A percentile compares a stretch with the other conserved stretches of the same genome.
Evolutionary conservation across 1,139 yeast species (phyloP).

Genomic region (Lodderomyces margitis): DNA sequence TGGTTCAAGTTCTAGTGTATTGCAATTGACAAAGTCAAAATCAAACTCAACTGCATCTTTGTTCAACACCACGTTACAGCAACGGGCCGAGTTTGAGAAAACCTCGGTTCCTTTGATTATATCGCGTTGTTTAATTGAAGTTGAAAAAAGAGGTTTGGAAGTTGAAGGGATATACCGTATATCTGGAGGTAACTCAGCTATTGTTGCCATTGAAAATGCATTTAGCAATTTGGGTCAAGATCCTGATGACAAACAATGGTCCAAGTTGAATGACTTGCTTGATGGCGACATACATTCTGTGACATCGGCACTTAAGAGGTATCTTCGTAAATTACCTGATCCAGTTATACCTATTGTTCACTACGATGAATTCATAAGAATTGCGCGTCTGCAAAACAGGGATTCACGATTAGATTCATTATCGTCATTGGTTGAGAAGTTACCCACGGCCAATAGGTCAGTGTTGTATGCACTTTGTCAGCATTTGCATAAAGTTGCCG

Average conservation of each 20-base stretch:
- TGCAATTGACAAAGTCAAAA: slow-evolving; percentile 6
- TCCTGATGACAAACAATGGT: slow-evolving; percentile 40
- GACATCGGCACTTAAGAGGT: slow-evolving; percentile 83
- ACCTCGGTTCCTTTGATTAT: slow-evolving; percentile 67
- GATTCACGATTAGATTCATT: slow-evolving; percentile 33
- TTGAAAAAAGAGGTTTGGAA: slow-evolving; percentile 69
- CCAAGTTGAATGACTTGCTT: slow-evolving; percentile 43
- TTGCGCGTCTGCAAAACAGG: slow-evolving; percentile 19
- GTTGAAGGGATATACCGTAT: slow-evolving; percentile 89
- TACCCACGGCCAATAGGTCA: slow-evolving; percentile 69
- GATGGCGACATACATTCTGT: slow-evolving; percentile 85
- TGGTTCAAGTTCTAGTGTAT: slow-evolving; percentile 3
- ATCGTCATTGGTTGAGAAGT: slow-evolving; percentile 27
- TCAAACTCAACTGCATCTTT: slow-evolving; percentile 17
- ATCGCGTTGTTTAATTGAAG: slow-evolving; percentile 70
- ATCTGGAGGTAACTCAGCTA: slow-evolving; percentile 82
- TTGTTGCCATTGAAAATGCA: slow-evolving; percentile 53
- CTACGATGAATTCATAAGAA: slow-evolving; percentile 64
- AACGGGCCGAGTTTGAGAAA: slow-evolving; percentile 60
- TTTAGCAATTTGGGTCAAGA: slow-evolving; percentile 33
- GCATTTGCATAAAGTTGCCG: slow-evolving; percentile 62
- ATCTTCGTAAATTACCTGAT: slow-evolving; percentile 78
- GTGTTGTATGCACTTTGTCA: slow-evolving; percentile 55
- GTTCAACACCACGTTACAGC: slow-evolving; percentile 52
- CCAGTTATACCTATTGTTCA: slow-evolving; percentile 73